Base-by-base conservation (phyloP, 2,329 filamentous ascomycete species). In the Xylariaceae sp. region DNA sequence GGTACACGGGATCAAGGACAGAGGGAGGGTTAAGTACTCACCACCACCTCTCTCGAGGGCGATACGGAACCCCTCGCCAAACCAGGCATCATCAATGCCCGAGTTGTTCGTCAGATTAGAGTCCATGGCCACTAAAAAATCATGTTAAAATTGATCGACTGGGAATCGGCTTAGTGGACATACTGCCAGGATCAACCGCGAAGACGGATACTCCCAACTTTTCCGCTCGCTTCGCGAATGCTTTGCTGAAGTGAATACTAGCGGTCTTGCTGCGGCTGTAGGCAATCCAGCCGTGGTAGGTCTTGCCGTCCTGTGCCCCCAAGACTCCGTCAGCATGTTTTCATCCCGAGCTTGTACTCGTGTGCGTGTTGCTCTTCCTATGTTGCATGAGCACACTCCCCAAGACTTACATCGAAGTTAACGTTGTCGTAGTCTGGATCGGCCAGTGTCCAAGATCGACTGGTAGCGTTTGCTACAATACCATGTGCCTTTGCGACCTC, bases 261-360 rank as follows among this genome's bases (percentile, higher is more conserved):
- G 78, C 77, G 1, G 76, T 74, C 63, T 81, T 81, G 56, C 75
- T 76, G 63, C 79, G 77, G 0, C 72, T 74, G 58, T 82, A 81
- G 5, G 73, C 77, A 1, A 71, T 64, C 71, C 77, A 78, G 13
- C 49, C 69, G 11, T 76, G 75, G 49, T 75, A 78, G 0, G 68
- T 66, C 44, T 68, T 71, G 4, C 73, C 73, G 17, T 72, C 64
- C 0, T 64, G 63, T 41, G 13, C 1, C 3, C 37, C 13, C 37
- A 9, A 9, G 37, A 13, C 37, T 10, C 13, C 37, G 37, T 41
- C 37, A 41, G 37, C 13, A 41, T 41, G 37, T 8, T 9, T 41
- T 41, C 9, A 13, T 9, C 6, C 9, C 13, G 13, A 10, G 13
- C 9, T 10, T 41, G 37, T 8, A 9, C 37, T 10, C 13, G 37